Evolutionary conservation across 805 yeast genomes (phyloP).

Genomic region (Clavispora carvajalis): DNA sequence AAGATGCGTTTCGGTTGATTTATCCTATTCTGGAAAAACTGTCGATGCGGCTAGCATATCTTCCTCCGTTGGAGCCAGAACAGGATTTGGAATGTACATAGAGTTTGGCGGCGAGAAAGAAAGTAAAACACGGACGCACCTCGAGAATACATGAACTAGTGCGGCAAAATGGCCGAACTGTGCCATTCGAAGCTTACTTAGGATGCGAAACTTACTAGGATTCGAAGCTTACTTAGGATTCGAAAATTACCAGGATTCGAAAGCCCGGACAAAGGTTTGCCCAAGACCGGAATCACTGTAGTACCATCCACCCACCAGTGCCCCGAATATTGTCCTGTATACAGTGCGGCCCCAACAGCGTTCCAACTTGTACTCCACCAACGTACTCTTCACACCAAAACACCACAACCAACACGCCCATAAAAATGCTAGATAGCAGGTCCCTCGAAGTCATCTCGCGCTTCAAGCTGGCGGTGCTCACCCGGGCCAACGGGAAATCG

Average conservation of each 20-base stretch:
- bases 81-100: neutral
- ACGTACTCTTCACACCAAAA: neutral
- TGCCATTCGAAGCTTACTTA: too few relatives aligned
- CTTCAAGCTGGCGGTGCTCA: slow-evolving; percentile 33
- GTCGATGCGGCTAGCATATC: slow-evolving; percentile 47
- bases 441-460: slow-evolving; percentile 34
- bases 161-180: too few relatives aligned
- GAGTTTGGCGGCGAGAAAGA: neutral
- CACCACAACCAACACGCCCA: neutral
- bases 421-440: slow-evolving; percentile 31
- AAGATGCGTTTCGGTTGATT: slow-evolving; percentile 86
- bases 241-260: too few relatives aligned
- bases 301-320: too few relatives aligned
- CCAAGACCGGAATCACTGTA: too few relatives aligned
- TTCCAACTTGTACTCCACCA: neutral
- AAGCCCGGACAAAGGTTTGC: too few relatives aligned
- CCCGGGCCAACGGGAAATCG: slow-evolving; percentile 8
- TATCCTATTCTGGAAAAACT: slow-evolving; percentile 65
- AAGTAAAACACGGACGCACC: neutral
- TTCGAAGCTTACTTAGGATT: too few relatives aligned
- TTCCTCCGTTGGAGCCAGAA: slow-evolving; percentile 14
- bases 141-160: too few relatives aligned
- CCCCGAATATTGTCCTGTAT: neutral
- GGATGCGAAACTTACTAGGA: too few relatives aligned
- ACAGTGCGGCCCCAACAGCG: neutral